phyloP scores from a whole-genome alignment of 2,329 filamentous ascomycete species.

The Aspergillus arachidicola region DNA sequence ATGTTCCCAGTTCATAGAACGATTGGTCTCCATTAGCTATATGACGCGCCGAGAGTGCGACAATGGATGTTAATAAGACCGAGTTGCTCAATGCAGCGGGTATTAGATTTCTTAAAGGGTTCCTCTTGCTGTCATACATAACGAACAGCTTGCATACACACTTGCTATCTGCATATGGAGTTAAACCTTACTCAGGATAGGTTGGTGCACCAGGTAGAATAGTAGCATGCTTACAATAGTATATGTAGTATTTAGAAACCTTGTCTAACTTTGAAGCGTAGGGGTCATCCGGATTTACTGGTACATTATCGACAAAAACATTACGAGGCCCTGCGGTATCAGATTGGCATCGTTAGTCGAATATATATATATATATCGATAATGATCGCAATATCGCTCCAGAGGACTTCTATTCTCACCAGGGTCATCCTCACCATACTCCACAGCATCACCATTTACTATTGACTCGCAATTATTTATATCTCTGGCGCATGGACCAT shows the following conservation, averaged over 20 bases:
- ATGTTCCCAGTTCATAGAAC: conserved; percentile 20
- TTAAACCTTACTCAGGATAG: conserved; percentile 1
- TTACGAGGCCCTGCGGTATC: background rate
- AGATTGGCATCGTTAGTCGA: too few species aligned
- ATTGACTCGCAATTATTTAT: background rate
- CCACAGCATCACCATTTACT: background rate
- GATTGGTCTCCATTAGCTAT: conserved; percentile 29
- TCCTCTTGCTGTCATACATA: conserved; percentile 37
- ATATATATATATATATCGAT: background rate
- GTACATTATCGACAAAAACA: background rate
- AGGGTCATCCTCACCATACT: background rate
- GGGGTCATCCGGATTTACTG: background rate
- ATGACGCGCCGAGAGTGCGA: conserved; percentile 36
- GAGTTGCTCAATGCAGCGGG: conserved; percentile 29
- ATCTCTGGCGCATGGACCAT: background rate
- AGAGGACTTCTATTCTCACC: background rate
- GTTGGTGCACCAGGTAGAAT: background rate
- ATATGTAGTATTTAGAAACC: conserved; percentile 32
- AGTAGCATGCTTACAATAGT: conserved; percentile 32
- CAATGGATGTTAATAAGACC: conserved; percentile 29
- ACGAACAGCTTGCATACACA: conserved; percentile 35
- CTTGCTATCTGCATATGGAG: conserved; percentile 27
- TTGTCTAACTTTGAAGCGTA: conserved; percentile 14
- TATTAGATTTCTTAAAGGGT: conserved; percentile 35
- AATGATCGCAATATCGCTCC: background rate